Evolutionary conservation across 1,139 yeast genomes (phyloP), one percentile per base, ranked within the genome.

Genomic region (Magnusiomyces suaveolens): DNA sequence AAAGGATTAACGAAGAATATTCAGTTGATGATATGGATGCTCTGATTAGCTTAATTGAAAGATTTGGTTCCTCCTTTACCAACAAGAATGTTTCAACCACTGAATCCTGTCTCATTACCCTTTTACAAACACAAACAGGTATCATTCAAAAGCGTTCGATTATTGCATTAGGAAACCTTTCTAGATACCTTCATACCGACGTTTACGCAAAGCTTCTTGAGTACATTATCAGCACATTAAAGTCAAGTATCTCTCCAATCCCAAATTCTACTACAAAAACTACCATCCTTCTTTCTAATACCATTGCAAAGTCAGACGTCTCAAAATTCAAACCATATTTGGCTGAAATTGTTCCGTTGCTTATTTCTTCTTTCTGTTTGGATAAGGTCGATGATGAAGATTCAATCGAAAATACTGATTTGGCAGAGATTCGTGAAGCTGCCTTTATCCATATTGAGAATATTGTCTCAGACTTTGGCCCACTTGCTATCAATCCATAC

Each of bases 11-110:
- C 20, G 63, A 66, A 32, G n/a, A 21, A 4, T 58, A 63, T 12
- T 73, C 80, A 0, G 74, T 83, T 48, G 92, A 85, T 60, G 72
- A 78, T 43, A 76, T 84, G 61, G 95, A 86, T 63, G 76, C 84
- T 4, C 68, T 84, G 51, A 74, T 77, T 32, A 89, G 84, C 61
- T 64, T 84, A 46, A 69, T 83, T 51, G 76, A 75, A 56, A 74
- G 76, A 55, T 72, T 82, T 57, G 88, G 89, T 1, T 65, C 70
- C 32, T 74, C 72, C 12, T 72, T 87, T 49, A 63, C 72, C 0
- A 60, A 65, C 1, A 63, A 68, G 0, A 84, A 82, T 57, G 63
- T 78, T 14, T 61, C 60, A 1, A 63, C 65, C 24, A 67, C 79
- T 3, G 70, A 76, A 8, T 48, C 51, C 3, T 57, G 61, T 18